Base-by-base conservation (phyloP, 805 yeast genomes). In the Brettanomyces nanus region DNA sequence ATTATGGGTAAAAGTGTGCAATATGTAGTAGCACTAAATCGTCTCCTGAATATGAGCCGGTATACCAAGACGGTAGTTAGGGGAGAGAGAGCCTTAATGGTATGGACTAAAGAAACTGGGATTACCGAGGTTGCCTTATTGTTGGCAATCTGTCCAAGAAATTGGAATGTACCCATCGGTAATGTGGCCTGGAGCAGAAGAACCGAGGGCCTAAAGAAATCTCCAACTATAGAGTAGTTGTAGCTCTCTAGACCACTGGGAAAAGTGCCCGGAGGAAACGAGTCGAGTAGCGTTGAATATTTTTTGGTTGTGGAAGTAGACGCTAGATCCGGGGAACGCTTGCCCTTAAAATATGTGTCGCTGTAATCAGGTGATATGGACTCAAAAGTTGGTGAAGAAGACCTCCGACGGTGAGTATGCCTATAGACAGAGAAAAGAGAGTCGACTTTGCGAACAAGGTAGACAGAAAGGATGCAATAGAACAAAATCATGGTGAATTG, bases 151-250 rank as follows among this genome's bases (percentile, higher is more conserved):
- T 90, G 97, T 17, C 97, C 98, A 17, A 80, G 66, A 47, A 90
- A 84, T 64, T 90, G 97, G 63, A 90, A 92, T 43, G 79, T 65
- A 6, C 97, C 97, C 95, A 90, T 86, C 15, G 97, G 97, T 18
- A 85, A 73, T 0, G 95, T 85, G 11, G 86, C 80, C 35, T 64
- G 52, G 13, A 84, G 48, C 25, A 80, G 65, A 36, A 67, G 52
- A 34, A 56, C 46, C 2, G 76, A 65, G 19, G 94, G 92, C 18
- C 60, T 62, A 13, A 80, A 47, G 45, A 82, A 74, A 23, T 62
- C 57, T 20, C 44, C 28, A 3, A 35, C 13, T 50, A 59, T 34
- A 52, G 59, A 45, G 54, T 51, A 49, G 41, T 45, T 47, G 52
- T 46, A 46, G 39, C 26, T 37, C 44, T 43, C 53, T 42, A 55